These are phyloP conservation scores for Auriculariales sp. DNA, from an alignment of 768 basidiomycete species.

Conservation along the genomic window DNA sequence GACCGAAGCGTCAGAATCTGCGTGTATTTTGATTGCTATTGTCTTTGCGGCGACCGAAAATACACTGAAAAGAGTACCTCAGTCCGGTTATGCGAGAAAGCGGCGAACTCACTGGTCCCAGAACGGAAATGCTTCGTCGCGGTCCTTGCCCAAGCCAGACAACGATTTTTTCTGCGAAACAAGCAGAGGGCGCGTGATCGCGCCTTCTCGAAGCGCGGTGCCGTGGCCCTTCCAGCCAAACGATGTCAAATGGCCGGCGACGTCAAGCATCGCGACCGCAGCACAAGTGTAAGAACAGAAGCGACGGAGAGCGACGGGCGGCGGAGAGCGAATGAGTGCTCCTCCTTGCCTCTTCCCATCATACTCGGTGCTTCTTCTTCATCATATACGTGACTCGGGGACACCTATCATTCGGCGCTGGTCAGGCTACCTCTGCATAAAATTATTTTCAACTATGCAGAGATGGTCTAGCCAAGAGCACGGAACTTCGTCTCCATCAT, in stretches of 20 bases:
- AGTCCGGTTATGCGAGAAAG: neutral
- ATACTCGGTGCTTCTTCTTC: too few species aligned
- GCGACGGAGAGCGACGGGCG: neutral
- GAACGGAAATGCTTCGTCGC: conserved; percentile 92
- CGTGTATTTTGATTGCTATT: conserved; percentile 50
- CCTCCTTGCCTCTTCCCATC: too few species aligned
- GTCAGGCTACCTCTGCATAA: too few species aligned
- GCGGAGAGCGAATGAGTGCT: too few species aligned
- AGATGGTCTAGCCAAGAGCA: too few species aligned
- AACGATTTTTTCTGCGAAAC: conserved; percentile 75
- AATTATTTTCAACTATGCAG: too few species aligned
- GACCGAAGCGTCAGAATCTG: conserved; percentile 1
- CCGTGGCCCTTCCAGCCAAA: conserved; percentile 89
- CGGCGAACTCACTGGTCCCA: conserved; percentile 78
- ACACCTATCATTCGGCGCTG: too few species aligned
- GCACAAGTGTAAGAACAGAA: neutral
- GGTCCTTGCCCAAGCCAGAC: conserved; percentile 80
- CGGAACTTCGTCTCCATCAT: too few species aligned
- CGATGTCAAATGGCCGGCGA: conserved; percentile 53
- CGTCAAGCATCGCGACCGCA: conserved; percentile 28
- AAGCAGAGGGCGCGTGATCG: conserved; percentile 60
- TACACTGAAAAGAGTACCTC: conserved; percentile 29
- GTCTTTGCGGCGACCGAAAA: conserved; percentile 73
- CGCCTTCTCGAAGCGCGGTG: conserved; percentile 68
- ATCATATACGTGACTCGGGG: too few species aligned